Evolutionary conservation across 1,139 yeast species (phyloP).

Genomic region (Lodderomyces margitis): DNA sequence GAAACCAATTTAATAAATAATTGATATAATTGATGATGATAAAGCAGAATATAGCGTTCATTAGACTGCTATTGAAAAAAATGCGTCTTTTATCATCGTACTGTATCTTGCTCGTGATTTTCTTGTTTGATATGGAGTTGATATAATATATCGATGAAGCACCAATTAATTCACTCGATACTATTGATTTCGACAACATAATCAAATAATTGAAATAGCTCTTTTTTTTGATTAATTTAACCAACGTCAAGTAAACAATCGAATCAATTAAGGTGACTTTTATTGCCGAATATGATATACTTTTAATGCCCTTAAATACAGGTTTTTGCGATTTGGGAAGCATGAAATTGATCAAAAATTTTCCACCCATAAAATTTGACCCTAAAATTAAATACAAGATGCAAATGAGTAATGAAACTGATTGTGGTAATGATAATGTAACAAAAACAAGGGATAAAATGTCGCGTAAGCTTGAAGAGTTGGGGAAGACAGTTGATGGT

Average conservation of each 20-base stretch:
- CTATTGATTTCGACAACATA: conserved; percentile 47
- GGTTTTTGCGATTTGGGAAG: conserved; percentile 9
- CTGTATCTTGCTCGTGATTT: conserved; percentile 18
- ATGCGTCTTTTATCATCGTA: conserved; percentile 20
- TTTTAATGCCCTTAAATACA: conserved; percentile 5
- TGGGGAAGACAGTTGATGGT: conserved; percentile 13
- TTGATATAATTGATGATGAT: conserved; percentile 29
- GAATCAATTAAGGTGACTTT: conserved; percentile 30
- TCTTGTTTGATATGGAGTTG: conserved; percentile 17
- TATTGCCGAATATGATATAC: conserved; percentile 18
- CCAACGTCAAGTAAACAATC: conserved; percentile 28
- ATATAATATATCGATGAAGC: conserved; percentile 21
- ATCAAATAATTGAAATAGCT: conserved; percentile 38
- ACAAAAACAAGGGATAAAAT: conserved; percentile 43
- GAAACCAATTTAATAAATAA: conserved; percentile 21
- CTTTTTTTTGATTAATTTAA: conserved; percentile 29
- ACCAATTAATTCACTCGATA: conserved; percentile 52
- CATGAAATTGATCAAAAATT: conserved; percentile 29
- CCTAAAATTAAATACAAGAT: conserved; percentile 41
- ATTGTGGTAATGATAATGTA: conserved; percentile 40
- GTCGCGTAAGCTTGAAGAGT: conserved; percentile 36
- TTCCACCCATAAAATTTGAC: conserved; percentile 42
- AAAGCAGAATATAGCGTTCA: conserved; percentile 31
- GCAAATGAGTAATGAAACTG: conserved; percentile 38
- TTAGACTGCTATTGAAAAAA: conserved; percentile 20